These are phyloP conservation scores for Stachybotrys chartarum DNA, from an alignment of 2,329 filamentous ascomycete species.

Conservation along the genomic window DNA sequence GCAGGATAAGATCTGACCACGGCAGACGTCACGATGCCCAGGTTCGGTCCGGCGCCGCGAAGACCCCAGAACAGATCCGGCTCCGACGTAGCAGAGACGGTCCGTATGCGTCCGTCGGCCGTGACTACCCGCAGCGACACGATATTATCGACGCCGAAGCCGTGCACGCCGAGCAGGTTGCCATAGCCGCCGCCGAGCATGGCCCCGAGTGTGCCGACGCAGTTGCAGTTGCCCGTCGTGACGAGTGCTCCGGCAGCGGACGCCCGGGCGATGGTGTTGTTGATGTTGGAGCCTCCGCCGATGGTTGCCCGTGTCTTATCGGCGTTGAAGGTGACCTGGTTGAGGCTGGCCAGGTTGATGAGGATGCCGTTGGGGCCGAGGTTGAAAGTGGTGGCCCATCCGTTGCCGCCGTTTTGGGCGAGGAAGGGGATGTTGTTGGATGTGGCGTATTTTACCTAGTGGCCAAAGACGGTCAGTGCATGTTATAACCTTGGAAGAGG, in stretches of 20 bases:
- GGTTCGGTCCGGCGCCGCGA: conserved; percentile 41
- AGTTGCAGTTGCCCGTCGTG: conserved; percentile 4
- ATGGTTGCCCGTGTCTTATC: conserved; percentile 10
- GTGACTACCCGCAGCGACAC: conserved; percentile 11
- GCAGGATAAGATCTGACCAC: conserved; percentile 31
- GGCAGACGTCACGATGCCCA: conserved; percentile 40
- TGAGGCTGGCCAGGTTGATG: conserved; percentile 13
- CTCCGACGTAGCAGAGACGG: conserved; percentile 14
- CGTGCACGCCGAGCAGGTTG: conserved; percentile 2
- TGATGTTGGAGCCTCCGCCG: conserved; percentile 8
- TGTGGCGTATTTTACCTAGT: background rate
- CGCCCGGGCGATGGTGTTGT: conserved; percentile 1
- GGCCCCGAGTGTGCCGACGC: conserved; percentile 9
- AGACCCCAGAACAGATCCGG: conserved; percentile 40
- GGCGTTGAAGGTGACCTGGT: conserved; percentile 8
- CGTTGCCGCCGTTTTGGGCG: conserved; percentile 10
- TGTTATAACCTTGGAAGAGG: background rate
- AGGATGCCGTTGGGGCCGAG: conserved; percentile 10
- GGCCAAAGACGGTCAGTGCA: background rate
- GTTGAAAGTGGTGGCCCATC: conserved; percentile 8
- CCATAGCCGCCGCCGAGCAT: conserved; percentile 11
- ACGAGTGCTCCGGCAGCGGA: conserved; percentile 1
- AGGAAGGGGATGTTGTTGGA: background rate
- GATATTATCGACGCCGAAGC: conserved; percentile 22
- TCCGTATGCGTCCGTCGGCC: conserved; percentile 14